Evolutionary conservation across 805 yeast species (phyloP), one percentile per base, ranked within the genome.

Genomic region (Monosporozyma aerobia): DNA sequence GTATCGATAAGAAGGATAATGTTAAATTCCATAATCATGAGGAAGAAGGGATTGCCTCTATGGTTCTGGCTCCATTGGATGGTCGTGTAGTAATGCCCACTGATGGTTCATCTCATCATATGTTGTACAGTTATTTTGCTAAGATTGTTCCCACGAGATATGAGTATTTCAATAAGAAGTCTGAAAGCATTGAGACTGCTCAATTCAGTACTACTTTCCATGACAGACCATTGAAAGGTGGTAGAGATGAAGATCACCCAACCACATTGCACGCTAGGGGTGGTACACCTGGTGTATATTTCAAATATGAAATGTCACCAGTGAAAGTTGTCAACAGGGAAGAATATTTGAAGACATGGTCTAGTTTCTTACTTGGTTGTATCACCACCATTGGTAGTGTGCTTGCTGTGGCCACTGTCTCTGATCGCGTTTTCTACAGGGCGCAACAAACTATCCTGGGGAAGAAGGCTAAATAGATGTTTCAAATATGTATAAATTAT

Each of bases 341-440:
- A 68, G 82, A 71, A 48, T 75, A 74, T 53, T 66, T 68, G 16
- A 85, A 83, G 65, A 77, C 94, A 1, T 86, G 94, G 83, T 83
- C 90, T 32, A 87, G 90, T 1, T 90, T 90, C 64, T 62, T 89
- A 27, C 72, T 90, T 54, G 89, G 90, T 37, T 87, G 87, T 29
- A 81, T 94, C 58, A 85, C 96, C 52, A 88, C 95, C 7, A 77
- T 92, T 43, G 98, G 97, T 9, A 97, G 98, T 48, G 90, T 94
- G 10, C 74, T 94, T 54, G 90, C 97, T 29, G 90, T 92, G 29
- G 98, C 96, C 9, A 85, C 97, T 0, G 80, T 90, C 39, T 69
- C 90, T 47, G 99, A 94, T 68, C 79, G 89, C 54, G 82, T 95
- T 2, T 85, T 90, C 4, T 90, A 87, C 80, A 92, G 87, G 11